Percentiles rank a stretch among this genome's conserved stretches.
Evolutionary conservation across 495 filamentous ascomycete genomes (phyloP).

Genomic region (Paragyromitra xinjiangensis): DNA sequence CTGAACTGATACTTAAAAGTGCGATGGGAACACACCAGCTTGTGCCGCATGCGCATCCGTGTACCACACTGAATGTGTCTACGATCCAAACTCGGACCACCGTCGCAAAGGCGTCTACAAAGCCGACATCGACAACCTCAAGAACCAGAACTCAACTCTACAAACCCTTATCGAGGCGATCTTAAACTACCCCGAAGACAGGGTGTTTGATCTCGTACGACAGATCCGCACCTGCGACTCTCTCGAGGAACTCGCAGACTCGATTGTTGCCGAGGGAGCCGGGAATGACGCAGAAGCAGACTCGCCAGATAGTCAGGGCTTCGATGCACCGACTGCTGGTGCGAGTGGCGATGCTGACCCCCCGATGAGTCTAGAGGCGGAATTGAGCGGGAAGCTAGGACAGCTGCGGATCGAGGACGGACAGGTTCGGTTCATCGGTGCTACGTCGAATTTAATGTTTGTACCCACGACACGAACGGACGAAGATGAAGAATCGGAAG

Average conservation of each 20-base stretch:
- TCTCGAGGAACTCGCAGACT: constrained; percentile 85
- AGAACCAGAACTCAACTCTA: constrained; percentile 85
- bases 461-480: constrained; percentile 62
- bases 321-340: constrained; percentile 53
- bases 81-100: constrained; percentile 95
- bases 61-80: constrained; percentile 90
- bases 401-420: constrained; percentile 88
- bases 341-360: constrained; percentile 53
- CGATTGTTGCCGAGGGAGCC: constrained; percentile 49
- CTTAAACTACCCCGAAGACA: constrained; percentile 84
- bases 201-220: constrained; percentile 79
- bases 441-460: constrained; percentile 92
- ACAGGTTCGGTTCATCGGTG: constrained; percentile 89
- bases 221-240: constrained; percentile 93
- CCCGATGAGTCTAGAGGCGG: constrained; percentile 77
- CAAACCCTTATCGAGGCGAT: constrained; percentile 93
- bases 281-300: constrained; percentile 59
- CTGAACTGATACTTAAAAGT: constrained; percentile 62
- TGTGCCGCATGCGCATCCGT: constrained; percentile 96
- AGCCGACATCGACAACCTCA: constrained; percentile 88
- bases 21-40: constrained; percentile 89
- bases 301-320: constrained; percentile 20
- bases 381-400: constrained; percentile 91
- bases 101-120: constrained; percentile 96
- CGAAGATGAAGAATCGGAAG: constrained; percentile 64